phyloP scores from a whole-genome alignment of 1,284 basidiomycete species.

The Naganishia cerealis region DNA sequence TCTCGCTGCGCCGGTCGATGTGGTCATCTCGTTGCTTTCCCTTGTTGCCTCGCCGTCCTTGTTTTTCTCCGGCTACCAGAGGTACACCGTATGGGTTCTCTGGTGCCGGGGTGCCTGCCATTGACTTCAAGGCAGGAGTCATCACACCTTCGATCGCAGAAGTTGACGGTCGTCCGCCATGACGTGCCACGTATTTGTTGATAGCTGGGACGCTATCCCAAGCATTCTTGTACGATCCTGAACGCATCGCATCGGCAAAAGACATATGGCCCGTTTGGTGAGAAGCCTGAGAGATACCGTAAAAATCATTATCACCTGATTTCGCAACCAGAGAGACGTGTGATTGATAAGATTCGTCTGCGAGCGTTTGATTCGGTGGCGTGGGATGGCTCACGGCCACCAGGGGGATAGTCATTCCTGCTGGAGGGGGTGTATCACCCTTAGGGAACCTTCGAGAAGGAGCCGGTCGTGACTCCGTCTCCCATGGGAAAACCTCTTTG shows the following conservation, averaged over 20 bases:
- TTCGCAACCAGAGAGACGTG: not conserved
- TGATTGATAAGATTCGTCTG: slow-evolving; percentile 1
- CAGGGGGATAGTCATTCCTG: slow-evolving; percentile 49
- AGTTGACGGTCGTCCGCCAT: slow-evolving; percentile 59
- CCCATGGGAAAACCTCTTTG: slow-evolving; percentile 90
- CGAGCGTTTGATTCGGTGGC: slow-evolving; percentile 38
- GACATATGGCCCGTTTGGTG: slow-evolving; percentile 48
- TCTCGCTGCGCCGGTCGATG: slow-evolving; percentile 50
- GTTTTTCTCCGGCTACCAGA: slow-evolving; percentile 24
- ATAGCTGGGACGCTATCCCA: slow-evolving; percentile 80
- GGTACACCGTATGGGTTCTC: slow-evolving; percentile 27
- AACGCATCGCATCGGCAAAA: slow-evolving; percentile 58
- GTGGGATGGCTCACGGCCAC: slow-evolving; percentile 40
- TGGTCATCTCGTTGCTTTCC: slow-evolving; percentile 47
- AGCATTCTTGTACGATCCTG: slow-evolving; percentile 68
- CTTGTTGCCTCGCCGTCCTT: slow-evolving; percentile 36
- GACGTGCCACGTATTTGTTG: slow-evolving; percentile 67
- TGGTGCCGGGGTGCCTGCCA: slow-evolving; percentile 18
- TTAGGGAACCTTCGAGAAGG: slow-evolving; percentile 76
- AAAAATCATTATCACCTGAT: slow-evolving; percentile 25
- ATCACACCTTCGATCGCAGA: slow-evolving; percentile 54
- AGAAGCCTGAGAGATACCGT: slow-evolving; percentile 34
- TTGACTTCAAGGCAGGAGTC: slow-evolving; percentile 20
- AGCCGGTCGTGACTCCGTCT: slow-evolving; percentile 63
- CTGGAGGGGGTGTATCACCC: slow-evolving; percentile 63